Base-by-base conservation (phyloP, 1,284 basidiomycete species). In the Caloboletus inedulis region DNA sequence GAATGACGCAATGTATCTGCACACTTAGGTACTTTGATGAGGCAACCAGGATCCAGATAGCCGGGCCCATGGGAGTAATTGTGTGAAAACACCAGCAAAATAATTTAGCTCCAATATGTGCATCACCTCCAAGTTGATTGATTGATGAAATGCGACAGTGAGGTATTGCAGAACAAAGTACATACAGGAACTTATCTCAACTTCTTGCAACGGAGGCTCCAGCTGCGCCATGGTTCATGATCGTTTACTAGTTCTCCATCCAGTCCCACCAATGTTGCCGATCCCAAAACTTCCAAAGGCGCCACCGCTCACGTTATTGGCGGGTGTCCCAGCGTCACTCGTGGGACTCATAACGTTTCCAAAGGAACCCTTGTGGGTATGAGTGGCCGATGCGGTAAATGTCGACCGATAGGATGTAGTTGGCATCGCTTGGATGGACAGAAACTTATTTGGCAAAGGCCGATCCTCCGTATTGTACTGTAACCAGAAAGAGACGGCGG, bases 401-500 rank as follows among this genome's bases (percentile, higher is more conserved):
- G 79, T 78, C 0, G 84, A 72, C 41, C 87, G 77, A 71, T 79
- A 88, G 0, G 81, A 79, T 2, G 85, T 80, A 27, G 73, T 65
- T 1, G 87, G 85, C 50, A 85, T 72, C 4, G 87, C 72, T 60
- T 87, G 84, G 55, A 91, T 89, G n/a, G 84, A 79, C 31, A 91
- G 72, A 72, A 89, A 91, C 64, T 88, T 90, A 71, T 88, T 87
- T 1, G 82, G 81, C 3, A 79, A 77, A 0, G 89, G 88, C 25
- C 87, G 79, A 59, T 91, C 89, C 53, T 91, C 89, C 27, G 85
- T 88, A 65, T 91, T 91, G 61, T 84, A 91, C 87, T 91, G 50
- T 19, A 51, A 27, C 25, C 18, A 47, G 29, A 34, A 18, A 35
- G 29, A 7, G 29, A 55, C 35, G 31, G 5, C 16, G 1, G 4